Percentiles rank a stretch among this genome's conserved stretches.
Evolutionary conservation across 2,329 filamentous ascomycete genomes (phyloP).

Genomic region (Karstenula rhodostoma): DNA sequence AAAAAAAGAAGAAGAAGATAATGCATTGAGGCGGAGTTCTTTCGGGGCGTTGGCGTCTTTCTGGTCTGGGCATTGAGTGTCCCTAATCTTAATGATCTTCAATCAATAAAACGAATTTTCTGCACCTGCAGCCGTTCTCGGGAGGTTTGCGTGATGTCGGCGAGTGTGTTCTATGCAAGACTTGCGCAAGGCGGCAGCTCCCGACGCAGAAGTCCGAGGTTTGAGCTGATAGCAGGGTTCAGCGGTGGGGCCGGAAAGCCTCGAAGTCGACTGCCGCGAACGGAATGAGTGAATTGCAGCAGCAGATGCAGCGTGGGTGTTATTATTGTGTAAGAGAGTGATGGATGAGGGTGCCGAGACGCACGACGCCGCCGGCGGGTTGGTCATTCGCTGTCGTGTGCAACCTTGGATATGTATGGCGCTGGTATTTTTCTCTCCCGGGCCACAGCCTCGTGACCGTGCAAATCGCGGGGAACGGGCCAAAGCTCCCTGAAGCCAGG

Average conservation of each 20-base stretch:
- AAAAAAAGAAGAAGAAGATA: conserved; percentile 17
- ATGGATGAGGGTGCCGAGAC: neutral
- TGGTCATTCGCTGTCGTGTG: neutral
- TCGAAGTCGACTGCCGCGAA: neutral
- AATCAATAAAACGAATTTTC: conserved; percentile 18
- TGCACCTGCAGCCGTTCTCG: conserved; percentile 6
- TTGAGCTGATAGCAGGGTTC: conserved; percentile 18
- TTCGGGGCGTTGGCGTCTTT: conserved; percentile 18
- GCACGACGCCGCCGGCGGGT: neutral
- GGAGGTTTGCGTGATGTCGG: neutral
- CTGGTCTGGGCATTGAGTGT: conserved; percentile 43
- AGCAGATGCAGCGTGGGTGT: conserved; percentile 2
- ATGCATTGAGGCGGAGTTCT: conserved; percentile 21
- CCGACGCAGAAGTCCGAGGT: conserved; percentile 20
- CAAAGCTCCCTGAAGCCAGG: neutral
- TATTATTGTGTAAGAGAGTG: neutral
- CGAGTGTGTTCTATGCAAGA: conserved; percentile 7
- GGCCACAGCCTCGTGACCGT: conserved; percentile 6
- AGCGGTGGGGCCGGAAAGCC: neutral
- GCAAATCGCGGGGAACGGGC: conserved; percentile 1
- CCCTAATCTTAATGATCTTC: conserved; percentile 41
- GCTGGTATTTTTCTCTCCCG: too few species aligned
- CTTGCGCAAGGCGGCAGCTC: conserved; percentile 17
- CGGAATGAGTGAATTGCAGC: neutral
- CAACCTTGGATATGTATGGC: too few species aligned